phyloP scores from a whole-genome alignment of 306 rosid genomes.

The Glycine latifolia region DNA sequence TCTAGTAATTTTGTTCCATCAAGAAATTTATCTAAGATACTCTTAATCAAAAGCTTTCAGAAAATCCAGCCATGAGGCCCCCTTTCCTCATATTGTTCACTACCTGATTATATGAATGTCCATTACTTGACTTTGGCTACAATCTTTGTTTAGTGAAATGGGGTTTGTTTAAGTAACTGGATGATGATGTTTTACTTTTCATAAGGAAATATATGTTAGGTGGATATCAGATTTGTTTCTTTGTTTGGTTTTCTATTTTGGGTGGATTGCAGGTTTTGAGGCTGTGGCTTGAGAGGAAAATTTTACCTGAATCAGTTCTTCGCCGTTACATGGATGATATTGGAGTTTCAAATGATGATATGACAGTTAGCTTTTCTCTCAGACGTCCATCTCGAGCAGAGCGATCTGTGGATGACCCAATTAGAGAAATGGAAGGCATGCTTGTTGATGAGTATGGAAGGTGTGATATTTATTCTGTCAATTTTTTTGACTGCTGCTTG shows the following conservation, averaged over 20 bases:
- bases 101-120: conserved; percentile 28
- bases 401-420: conserved; percentile 96
- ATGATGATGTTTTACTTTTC: conserved; percentile 1
- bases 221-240: conserved; percentile 25
- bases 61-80: not conserved
- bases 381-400: conserved; percentile 98
- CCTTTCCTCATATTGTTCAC: not conserved
- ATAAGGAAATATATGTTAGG: not conserved
- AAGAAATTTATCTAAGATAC: not conserved
- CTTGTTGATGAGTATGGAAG: conserved; percentile 99
- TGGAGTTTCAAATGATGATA: conserved; percentile 87
- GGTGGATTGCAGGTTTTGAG: conserved; percentile 79
- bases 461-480: conserved; percentile 52
- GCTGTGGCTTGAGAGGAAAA: conserved; percentile 98
- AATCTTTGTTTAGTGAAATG: conserved; percentile 25
- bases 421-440: conserved; percentile 99
- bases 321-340: conserved; percentile 92
- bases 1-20: not conserved
- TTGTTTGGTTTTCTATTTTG: conserved; percentile 12
- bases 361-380: conserved; percentile 64
- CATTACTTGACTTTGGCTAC: conserved; percentile 27
- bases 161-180: not conserved
- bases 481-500: conserved; percentile 6
- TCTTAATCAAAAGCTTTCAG: not conserved
- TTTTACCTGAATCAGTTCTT: conserved; percentile 84